Conservation (phyloP, 805 yeast genomes). For the Sungouiozyma intestinalis region DNA sequence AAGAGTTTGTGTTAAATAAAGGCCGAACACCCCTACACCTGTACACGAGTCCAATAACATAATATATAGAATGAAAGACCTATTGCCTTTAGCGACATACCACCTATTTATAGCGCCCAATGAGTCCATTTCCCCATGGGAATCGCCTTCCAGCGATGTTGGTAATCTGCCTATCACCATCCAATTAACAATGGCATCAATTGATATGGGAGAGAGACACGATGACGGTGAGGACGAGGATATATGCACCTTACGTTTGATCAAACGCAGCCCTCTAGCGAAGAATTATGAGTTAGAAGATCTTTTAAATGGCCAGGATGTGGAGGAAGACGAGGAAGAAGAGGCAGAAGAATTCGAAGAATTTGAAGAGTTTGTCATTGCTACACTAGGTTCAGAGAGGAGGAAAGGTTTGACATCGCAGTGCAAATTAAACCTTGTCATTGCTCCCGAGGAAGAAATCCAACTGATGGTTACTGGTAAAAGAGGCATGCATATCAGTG, state of each 20-base stretch:
- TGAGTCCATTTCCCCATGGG: slow-evolving; percentile 65
- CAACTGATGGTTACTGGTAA: slow-evolving; percentile 88
- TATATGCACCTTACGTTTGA: slow-evolving; percentile 77
- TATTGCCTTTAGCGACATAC: slow-evolving; percentile 72
- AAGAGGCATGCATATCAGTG: slow-evolving; percentile 76
- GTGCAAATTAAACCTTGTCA: slow-evolving; percentile 76
- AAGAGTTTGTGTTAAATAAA: too few species aligned
- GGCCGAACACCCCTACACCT: too few species aligned
- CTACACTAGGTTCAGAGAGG: slow-evolving; percentile 74
- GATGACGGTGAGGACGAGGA: slow-evolving; percentile 55
- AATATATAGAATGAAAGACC: slow-evolving; percentile 39
- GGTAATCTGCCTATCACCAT: slow-evolving; percentile 77
- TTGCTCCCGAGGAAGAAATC: slow-evolving; percentile 81
- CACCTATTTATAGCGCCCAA: slow-evolving; percentile 74
- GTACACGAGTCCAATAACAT: too few species aligned
- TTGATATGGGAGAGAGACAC: slow-evolving; percentile 53
- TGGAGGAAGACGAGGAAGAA: slow-evolving; percentile 34
- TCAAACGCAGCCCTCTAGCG: slow-evolving; percentile 47
- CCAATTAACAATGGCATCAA: slow-evolving; percentile 81
- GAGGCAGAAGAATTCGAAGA: slow-evolving; percentile 56
- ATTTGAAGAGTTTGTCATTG: slow-evolving; percentile 66
- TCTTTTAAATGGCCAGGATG: slow-evolving; percentile 35
- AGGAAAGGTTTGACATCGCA: slow-evolving; percentile 41
- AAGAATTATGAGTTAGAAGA: slow-evolving; percentile 32
- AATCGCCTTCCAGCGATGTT: slow-evolving; percentile 23